A percentile compares a stretch with the other conserved stretches of the same genome.
Evolutionary conservation across 495 filamentous ascomycete species (phyloP).

Genomic region (Tuber brumale): DNA sequence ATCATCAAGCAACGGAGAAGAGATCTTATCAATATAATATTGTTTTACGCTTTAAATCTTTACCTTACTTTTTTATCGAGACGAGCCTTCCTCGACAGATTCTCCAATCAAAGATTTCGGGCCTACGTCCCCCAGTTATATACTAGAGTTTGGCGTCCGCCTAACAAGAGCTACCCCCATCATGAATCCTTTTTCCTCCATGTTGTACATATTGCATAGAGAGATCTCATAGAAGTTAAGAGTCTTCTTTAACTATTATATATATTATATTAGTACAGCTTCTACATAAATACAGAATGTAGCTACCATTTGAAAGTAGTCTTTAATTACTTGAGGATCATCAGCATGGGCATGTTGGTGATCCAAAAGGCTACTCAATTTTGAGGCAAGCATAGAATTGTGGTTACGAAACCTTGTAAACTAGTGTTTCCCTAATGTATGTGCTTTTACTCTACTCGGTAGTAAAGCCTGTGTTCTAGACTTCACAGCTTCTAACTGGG

Average conservation of each 20-base stretch:
- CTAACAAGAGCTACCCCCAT: conserved; percentile 14
- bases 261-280: background rate
- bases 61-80: too few species aligned
- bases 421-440: conserved; percentile 2
- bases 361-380: background rate
- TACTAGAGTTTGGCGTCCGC: too few species aligned
- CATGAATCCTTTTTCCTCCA: background rate
- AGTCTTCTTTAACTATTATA: background rate
- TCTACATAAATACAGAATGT: too few species aligned
- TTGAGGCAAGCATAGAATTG: background rate
- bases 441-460: background rate
- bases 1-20: too few species aligned
- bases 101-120: too few species aligned
- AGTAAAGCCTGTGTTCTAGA: background rate
- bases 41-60: too few species aligned
- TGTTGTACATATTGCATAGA: conserved; percentile 20
- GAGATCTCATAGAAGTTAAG: background rate
- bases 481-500: background rate
- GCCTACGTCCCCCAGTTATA: too few species aligned
- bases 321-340: conserved; percentile 8
- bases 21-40: too few species aligned
- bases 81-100: too few species aligned
- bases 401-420: background rate
- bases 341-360: background rate
- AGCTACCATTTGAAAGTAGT: conserved; percentile 24